Percentiles rank a stretch among this genome's conserved stretches.
Evolutionary conservation across 1,284 basidiomycete species (phyloP).

Genomic region (Cystobasidium sp.): DNA sequence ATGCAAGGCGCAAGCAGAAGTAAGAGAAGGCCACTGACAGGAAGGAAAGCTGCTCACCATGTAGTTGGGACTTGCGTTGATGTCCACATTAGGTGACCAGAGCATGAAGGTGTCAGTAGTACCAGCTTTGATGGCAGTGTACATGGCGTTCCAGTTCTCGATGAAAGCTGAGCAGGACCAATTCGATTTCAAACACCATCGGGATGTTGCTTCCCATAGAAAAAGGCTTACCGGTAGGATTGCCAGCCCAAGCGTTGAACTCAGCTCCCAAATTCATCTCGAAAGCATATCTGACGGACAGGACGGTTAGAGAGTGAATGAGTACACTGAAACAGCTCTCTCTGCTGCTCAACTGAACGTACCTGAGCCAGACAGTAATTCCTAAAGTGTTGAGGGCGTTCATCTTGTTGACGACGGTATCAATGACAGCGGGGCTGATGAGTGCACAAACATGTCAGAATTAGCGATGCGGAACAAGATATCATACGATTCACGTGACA

Average conservation of each 20-base stretch:
- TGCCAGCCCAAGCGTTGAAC: conserved; percentile 15
- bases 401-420: conserved; percentile 21
- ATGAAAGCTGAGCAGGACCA: conserved; percentile 30
- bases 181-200: neutral
- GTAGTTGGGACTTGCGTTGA: conserved; percentile 10
- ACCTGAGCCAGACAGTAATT: conserved; percentile 21
- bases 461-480: too few relatives aligned
- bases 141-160: conserved; percentile 43
- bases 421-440: conserved; percentile 5
- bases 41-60: neutral
- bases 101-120: conserved; percentile 50
- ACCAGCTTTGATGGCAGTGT: conserved; percentile 45
- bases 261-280: conserved; percentile 19
- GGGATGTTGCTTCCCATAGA: neutral
- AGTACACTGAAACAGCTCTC: neutral
- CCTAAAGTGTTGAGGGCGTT: conserved; percentile 14
- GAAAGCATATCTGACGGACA: conserved; percentile 15
- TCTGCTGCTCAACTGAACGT: too few relatives aligned
- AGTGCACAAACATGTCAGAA: neutral
- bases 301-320: neutral
- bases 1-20: too few relatives aligned
- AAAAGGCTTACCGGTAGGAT: conserved; percentile 8
- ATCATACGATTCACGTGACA: conserved; percentile 14
- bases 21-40: neutral
- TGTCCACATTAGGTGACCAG: conserved; percentile 50